Conservation (phyloP, 2,329 filamentous ascomycete genomes). For the Seiridium unicorne region DNA sequence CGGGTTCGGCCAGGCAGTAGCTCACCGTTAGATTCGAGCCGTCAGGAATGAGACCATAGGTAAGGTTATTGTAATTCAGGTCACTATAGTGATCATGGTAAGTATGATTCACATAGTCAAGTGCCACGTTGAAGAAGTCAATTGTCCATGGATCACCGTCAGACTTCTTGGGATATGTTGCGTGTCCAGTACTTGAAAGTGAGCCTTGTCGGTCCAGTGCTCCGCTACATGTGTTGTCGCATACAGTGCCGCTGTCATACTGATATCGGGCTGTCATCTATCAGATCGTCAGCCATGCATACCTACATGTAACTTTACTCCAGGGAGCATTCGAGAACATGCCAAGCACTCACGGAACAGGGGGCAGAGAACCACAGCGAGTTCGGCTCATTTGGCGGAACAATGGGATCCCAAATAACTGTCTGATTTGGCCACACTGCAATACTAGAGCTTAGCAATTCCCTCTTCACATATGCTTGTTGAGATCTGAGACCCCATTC, state of each 20-base stretch:
- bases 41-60: neutral
- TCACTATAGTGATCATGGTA: neutral
- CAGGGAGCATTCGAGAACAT: neutral
- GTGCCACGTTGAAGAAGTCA: neutral
- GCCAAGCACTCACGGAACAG: neutral
- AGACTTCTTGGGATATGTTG: neutral
- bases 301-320: neutral
- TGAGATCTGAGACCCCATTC: too few species aligned
- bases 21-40: constrained; percentile 9
- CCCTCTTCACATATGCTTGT: too few species aligned
- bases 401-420: constrained; percentile 14
- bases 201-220: neutral
- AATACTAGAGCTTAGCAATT: too few species aligned
- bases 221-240: neutral
- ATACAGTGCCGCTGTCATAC: neutral
- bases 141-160: neutral
- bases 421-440: constrained; percentile 11
- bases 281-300: neutral
- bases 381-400: constrained; percentile 10
- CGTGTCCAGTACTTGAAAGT: neutral
- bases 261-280: neutral
- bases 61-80: neutral
- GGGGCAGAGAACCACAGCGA: neutral
- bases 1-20: constrained; percentile 18
- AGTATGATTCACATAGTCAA: neutral